phyloP scores from a whole-genome alignment of 768 basidiomycete genomes.

The Hydnomerulius pinastri region DNA sequence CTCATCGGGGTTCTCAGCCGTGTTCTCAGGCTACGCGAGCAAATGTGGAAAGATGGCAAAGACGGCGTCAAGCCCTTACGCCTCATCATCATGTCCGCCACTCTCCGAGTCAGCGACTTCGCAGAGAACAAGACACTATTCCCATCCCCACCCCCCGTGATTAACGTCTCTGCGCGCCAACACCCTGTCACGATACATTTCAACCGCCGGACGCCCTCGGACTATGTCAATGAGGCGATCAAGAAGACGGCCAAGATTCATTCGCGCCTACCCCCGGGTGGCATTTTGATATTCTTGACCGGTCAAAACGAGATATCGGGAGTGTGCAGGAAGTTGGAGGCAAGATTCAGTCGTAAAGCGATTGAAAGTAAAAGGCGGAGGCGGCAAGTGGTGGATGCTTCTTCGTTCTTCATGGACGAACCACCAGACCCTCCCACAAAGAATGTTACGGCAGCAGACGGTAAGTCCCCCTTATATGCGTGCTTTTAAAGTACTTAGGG shows the following conservation, averaged over 20 bases:
- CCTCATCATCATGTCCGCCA: conserved; percentile 98
- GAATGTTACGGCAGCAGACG: conserved; percentile 21
- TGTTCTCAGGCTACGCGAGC: conserved; percentile 85
- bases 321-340: conserved; percentile 80
- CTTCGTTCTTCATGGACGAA: conserved; percentile 30
- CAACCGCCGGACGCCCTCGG: conserved; percentile 77
- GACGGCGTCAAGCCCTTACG: conserved; percentile 82
- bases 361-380: conserved; percentile 52
- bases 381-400: conserved; percentile 25
- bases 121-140: conserved; percentile 84
- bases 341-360: conserved; percentile 69
- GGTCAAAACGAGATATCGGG: conserved; percentile 94
- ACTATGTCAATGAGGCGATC: conserved; percentile 90
- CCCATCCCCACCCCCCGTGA: conserved; percentile 81
- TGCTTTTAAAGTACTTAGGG: conserved; percentile 1
- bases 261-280: conserved; percentile 86
- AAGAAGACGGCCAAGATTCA: conserved; percentile 93
- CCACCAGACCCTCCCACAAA: conserved; percentile 12
- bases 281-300: conserved; percentile 91
- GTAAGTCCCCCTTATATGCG: conserved; percentile 1
- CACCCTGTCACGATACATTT: conserved; percentile 97
- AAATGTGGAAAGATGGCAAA: conserved; percentile 81
- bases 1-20: conserved; percentile 96
- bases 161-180: conserved; percentile 87
- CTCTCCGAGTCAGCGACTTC: conserved; percentile 91